These are phyloP conservation scores for Luzula sylvatica DNA, from an alignment of 176 grass and related monocot genomes.

Conservation along the genomic window DNA sequence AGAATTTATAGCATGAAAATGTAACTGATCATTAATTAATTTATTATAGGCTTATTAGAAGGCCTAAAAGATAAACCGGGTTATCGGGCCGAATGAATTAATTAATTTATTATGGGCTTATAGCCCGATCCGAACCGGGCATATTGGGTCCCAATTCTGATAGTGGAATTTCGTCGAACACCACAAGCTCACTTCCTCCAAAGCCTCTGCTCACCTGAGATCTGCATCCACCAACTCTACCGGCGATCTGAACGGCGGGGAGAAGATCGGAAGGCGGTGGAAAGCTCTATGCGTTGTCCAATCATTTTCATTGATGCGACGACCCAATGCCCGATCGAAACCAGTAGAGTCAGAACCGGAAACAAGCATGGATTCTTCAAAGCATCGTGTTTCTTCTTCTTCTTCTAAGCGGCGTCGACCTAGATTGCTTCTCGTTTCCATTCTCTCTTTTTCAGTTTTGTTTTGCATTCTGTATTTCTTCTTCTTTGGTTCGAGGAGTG, in stretches of 20 bases:
- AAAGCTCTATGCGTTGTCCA: neutral
- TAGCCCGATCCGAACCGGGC: neutral
- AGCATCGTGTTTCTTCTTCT: conserved; percentile 4
- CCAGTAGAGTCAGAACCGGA: conserved; percentile 1
- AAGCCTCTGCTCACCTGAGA: conserved; percentile 19
- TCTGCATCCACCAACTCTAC: conserved; percentile 11
- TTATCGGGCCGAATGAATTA: too few relatives aligned
- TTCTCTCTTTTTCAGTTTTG: neutral
- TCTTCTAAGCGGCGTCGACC: conserved; percentile 14
- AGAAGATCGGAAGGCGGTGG: neutral
- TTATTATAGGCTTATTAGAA: too few relatives aligned
- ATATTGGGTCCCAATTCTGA: neutral
- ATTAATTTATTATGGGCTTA: too few relatives aligned
- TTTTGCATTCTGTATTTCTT: conserved; percentile 24
- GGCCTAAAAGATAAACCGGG: too few relatives aligned
- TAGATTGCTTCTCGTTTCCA: conserved; percentile 12
- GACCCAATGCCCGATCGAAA: conserved; percentile 29
- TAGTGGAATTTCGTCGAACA: neutral
- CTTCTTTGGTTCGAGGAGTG: neutral
- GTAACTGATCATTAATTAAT: too few relatives aligned
- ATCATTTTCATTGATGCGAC: conserved; percentile 36
- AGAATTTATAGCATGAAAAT: too few relatives aligned
- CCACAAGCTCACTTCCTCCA: neutral
- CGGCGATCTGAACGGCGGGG: conserved; percentile 21
- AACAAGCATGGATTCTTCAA: conserved; percentile 25